Conservation (phyloP, 2,329 filamentous ascomycete species). For the Dothistroma pini region DNA sequence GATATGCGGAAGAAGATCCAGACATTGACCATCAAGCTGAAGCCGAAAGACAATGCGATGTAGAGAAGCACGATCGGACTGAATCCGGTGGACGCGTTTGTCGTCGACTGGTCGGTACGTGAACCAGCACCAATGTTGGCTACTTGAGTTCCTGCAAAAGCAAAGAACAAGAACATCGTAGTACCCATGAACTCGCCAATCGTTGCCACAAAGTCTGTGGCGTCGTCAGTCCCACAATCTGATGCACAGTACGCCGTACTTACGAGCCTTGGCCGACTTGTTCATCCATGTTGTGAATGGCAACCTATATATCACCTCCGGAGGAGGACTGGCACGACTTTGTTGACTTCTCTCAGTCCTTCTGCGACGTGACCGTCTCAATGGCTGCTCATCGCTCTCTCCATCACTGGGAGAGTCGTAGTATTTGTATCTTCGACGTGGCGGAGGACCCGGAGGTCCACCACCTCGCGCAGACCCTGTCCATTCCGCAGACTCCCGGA, state of each 20-base stretch:
- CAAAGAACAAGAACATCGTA: slow-evolving; percentile 47
- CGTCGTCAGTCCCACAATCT: slow-evolving; percentile 6
- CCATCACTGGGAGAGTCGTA: slow-evolving; percentile 21
- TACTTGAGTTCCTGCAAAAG: slow-evolving; percentile 44
- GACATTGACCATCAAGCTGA: slow-evolving; percentile 41
- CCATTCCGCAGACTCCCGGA: slow-evolving; percentile 24
- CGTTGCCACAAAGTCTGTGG: slow-evolving; percentile 31
- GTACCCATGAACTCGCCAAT: slow-evolving; percentile 44
- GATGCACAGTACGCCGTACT: slow-evolving; percentile 4
- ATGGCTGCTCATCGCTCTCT: slow-evolving; percentile 25
- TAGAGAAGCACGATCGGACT: slow-evolving; percentile 36
- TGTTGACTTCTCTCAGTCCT: slow-evolving; percentile 9
- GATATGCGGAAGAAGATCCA: slow-evolving; percentile 41
- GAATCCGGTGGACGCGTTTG: slow-evolving; percentile 30
- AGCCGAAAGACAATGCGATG: slow-evolving; percentile 41
- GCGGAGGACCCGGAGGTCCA: slow-evolving; percentile 20
- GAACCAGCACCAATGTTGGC: slow-evolving; percentile 36
- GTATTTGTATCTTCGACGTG: slow-evolving; percentile 11
- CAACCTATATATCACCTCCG: slow-evolving; percentile 32
- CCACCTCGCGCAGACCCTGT: slow-evolving; percentile 13
- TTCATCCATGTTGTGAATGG: slow-evolving; percentile 35
- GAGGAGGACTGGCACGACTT: slow-evolving; percentile 19
- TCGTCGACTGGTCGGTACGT: slow-evolving; percentile 22
- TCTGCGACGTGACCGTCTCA: slow-evolving; percentile 12
- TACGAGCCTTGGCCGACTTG: slow-evolving; percentile 30